Evolutionary conservation across 306 rosid species (phyloP), one percentile per base, ranked within the genome.

Genomic region (Geum urbanum): DNA sequence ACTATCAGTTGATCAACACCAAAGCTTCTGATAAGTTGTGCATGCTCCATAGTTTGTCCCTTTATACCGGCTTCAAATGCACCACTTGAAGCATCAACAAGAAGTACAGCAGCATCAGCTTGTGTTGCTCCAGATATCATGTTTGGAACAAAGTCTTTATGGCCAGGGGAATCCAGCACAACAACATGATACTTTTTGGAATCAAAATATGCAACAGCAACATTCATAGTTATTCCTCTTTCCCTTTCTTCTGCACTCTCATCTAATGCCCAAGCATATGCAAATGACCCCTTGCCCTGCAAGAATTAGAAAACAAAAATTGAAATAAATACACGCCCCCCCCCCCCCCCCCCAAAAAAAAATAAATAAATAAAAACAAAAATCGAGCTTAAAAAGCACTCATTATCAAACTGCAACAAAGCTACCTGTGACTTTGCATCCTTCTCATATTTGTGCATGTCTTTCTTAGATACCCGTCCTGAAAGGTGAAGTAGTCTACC

Each of bases 221-320:
- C 99, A 7, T 94, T 89, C 99, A 94, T 94, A 14, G 99, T 94
- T 79, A 94, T 89, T 80, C 99, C 99, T 77, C 99, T 81, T 77
- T 91, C 99, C 76, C 99, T 94, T 82, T 94, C 99, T 77, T 94
- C 99, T 44, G 99, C 71, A 63, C 96, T 94, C 86, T 94, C 96
- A 76, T 94, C 99, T 78, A 94, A 78, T 70, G 99, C 99, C 97
- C 97, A 91, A 65, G 99, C 99, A 87, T 84, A 94, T 74, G 92
- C 92, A 69, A 94, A 94, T 60, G 99, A 94, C 32, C 97, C 99
- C 77, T 91, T 94, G 46, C 99, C 99, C 99, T 94, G 88, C 10
- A 64, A 32, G 32, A 57, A 62, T 52, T 32, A 69, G 18, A 53
- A 78, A 2, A 72, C 46, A 81, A 19, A 37, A 13, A 35, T 45